Evolutionary conservation across 495 filamentous ascomycete species (phyloP).

Genomic region (Penicillium cataractarum): DNA sequence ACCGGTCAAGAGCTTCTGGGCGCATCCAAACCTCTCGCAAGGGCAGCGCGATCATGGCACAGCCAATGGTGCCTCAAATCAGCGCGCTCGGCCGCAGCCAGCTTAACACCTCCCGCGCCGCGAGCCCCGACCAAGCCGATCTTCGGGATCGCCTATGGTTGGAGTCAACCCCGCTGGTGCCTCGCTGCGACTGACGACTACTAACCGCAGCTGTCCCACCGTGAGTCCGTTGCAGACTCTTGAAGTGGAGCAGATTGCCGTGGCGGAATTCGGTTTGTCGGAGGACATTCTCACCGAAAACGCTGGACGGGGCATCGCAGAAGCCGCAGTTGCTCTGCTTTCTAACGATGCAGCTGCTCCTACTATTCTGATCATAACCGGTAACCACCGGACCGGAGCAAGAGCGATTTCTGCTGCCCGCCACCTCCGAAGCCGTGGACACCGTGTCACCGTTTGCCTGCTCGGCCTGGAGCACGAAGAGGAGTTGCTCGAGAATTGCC

Average conservation of each 20-base stretch:
- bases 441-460: constrained; percentile 79
- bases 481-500: constrained; percentile 73
- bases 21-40: constrained; percentile 63
- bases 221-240: constrained; percentile 85
- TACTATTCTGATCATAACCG: constrained; percentile 80
- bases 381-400: constrained; percentile 84
- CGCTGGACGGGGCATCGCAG: constrained; percentile 82
- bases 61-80: constrained; percentile 41
- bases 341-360: constrained; percentile 52
- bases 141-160: constrained; percentile 43
- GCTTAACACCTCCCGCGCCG: constrained; percentile 44
- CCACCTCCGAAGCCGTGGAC: constrained; percentile 79
- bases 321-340: constrained; percentile 69
- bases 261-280: constrained; percentile 79
- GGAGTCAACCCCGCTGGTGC: constrained; percentile 37
- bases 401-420: constrained; percentile 84
- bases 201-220: constrained; percentile 74
- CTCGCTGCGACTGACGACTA: constrained; percentile 55
- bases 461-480: constrained; percentile 76
- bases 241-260: constrained; percentile 85
- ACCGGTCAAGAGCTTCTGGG: constrained; percentile 52
- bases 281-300: constrained; percentile 92
- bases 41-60: constrained; percentile 54
- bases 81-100: constrained; percentile 41
- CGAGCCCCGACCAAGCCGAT: constrained; percentile 47